Percentiles rank a stretch among this genome's conserved stretches.
Conservation (phyloP, 2,329 filamentous ascomycete genomes). For the Thielaviopsis euricoi region DNA sequence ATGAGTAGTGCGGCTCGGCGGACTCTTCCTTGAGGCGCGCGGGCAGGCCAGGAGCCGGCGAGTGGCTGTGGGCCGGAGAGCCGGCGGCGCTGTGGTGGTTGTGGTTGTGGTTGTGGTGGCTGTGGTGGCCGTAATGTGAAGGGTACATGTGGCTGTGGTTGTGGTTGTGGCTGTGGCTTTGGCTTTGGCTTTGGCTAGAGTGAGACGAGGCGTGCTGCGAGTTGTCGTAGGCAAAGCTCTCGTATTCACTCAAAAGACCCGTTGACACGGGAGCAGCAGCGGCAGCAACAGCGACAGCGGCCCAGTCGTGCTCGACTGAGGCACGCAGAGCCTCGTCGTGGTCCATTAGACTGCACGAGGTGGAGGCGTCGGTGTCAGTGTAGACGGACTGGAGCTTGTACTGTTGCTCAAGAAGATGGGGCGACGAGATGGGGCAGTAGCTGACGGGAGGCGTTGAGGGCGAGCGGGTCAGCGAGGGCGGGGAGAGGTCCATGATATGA, state of each 20-base stretch:
- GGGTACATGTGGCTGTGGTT: constrained; percentile 18
- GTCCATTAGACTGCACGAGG: constrained; percentile 23
- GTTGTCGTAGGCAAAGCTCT: constrained; percentile 16
- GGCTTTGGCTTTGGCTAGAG: constrained; percentile 19
- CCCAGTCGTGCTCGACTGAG: background rate
- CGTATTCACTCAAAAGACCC: background rate
- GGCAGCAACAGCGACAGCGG: too few species aligned
- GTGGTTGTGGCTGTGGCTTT: background rate
- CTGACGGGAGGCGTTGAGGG: constrained; percentile 17
- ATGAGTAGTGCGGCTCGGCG: constrained; percentile 20
- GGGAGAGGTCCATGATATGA: constrained; percentile 14
- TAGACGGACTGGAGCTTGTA: constrained; percentile 24
- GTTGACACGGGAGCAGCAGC: background rate
- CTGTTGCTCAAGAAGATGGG: constrained; percentile 25
- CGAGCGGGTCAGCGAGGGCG: constrained; percentile 14
- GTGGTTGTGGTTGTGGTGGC: background rate
- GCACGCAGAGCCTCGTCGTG: constrained; percentile 17
- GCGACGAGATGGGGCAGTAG: constrained; percentile 31
- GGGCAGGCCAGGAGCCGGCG: constrained; percentile 14
- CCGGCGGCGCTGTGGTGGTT: constrained; percentile 1
- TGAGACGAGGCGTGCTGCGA: constrained; percentile 32
- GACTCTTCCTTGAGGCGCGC: constrained; percentile 26
- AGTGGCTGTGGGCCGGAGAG: constrained; percentile 1
- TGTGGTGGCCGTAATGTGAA: too few species aligned
- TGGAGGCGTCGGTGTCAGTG: constrained; percentile 4